Evolutionary conservation across 176 grass and related monocot species (phyloP).

Genomic region (Oryza coarctata): DNA sequence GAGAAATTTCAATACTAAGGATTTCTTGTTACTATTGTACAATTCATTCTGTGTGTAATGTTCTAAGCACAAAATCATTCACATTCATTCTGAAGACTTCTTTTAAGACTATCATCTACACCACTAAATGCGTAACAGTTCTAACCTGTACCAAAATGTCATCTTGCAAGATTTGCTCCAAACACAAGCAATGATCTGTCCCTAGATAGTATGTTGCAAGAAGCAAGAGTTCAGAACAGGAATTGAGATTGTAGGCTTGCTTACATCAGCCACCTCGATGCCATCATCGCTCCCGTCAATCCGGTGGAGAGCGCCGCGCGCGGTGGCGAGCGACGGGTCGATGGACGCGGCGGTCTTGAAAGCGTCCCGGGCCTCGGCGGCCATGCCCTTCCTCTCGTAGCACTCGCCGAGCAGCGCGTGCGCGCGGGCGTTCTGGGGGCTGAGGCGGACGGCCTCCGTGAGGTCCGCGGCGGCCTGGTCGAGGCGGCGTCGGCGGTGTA

Average conservation of each 20-base stretch:
- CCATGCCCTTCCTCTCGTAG: slow-evolving; percentile 63
- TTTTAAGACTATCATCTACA: not conserved
- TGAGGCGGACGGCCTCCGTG: slow-evolving; percentile 62
- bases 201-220: not conserved
- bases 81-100: not conserved
- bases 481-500: slow-evolving; percentile 54
- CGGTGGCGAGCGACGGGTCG: slow-evolving; percentile 22
- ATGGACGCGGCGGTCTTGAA: slow-evolving; percentile 59
- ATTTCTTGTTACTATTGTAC: not conserved
- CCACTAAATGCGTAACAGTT: not conserved
- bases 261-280: slow-evolving; percentile 41
- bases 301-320: slow-evolving; percentile 54
- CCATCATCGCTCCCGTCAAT: slow-evolving; percentile 23
- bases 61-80: not conserved
- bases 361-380: slow-evolving; percentile 47
- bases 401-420: slow-evolving; percentile 69
- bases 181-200: not conserved
- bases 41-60: not conserved
- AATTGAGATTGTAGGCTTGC: slow-evolving; percentile 13
- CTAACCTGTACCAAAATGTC: not conserved
- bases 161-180: not conserved
- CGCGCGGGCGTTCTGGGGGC: slow-evolving; percentile 67
- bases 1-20: not conserved
- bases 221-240: not conserved
- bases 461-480: slow-evolving; percentile 67